These are phyloP conservation scores for Solanum virginianum DNA, from an alignment of 257 asterid genomes.

Conservation along the genomic window DNA sequence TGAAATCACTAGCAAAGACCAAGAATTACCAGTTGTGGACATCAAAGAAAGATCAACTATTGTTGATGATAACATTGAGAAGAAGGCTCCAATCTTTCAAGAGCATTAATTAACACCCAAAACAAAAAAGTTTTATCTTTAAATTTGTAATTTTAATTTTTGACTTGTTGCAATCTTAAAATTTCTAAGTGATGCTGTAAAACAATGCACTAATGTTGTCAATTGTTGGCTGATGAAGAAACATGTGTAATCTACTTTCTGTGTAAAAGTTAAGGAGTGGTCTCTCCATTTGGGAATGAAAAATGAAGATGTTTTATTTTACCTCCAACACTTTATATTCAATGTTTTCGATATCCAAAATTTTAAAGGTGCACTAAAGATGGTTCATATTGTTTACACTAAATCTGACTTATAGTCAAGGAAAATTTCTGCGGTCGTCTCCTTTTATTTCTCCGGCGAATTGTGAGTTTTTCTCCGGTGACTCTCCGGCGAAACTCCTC, in stretches of 20 bases:
- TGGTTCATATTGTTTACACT: too few relatives aligned
- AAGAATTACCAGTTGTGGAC: conserved; percentile 28
- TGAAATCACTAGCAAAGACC: conserved; percentile 5
- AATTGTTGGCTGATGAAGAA: neutral
- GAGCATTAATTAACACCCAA: neutral
- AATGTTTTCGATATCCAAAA: neutral
- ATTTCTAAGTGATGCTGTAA: neutral
- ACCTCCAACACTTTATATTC: neutral
- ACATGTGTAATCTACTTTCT: neutral
- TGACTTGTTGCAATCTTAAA: neutral
- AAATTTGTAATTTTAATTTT: neutral
- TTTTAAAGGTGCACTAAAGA: neutral
- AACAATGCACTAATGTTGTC: neutral
- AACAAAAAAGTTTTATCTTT: neutral
- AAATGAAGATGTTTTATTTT: neutral
- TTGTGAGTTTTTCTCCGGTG: too few relatives aligned
- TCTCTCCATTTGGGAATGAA: neutral
- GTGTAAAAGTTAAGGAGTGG: neutral
- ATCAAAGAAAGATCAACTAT: neutral
- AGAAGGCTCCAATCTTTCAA: neutral
- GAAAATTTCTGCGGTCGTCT: too few relatives aligned
- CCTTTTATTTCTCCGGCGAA: too few relatives aligned
- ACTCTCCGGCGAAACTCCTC: too few relatives aligned
- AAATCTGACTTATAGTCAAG: too few relatives aligned
- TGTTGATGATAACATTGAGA: neutral